Evolutionary conservation across 164 flowering plant species (phyloP).

Genomic region (Nelumbo lutea): DNA sequence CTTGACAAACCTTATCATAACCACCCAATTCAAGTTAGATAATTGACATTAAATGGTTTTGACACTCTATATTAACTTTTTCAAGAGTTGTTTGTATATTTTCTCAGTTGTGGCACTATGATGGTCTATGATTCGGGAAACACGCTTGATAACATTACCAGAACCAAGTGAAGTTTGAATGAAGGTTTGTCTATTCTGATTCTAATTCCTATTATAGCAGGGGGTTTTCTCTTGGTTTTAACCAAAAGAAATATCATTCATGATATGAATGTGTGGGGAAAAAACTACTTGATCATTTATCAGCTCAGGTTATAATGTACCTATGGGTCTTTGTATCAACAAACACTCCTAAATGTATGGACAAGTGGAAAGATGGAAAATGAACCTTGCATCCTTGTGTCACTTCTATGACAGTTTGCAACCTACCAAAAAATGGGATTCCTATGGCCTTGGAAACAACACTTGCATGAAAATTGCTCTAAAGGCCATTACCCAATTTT

Average conservation of each 20-base stretch:
- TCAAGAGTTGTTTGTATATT: background rate
- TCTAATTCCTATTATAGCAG: background rate
- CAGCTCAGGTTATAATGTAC: background rate
- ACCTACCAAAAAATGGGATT: too few relatives aligned
- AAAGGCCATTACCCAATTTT: too few relatives aligned
- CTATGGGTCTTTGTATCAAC: background rate
- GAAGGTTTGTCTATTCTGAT: constrained; percentile 20
- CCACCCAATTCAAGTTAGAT: too few relatives aligned
- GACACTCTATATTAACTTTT: too few relatives aligned
- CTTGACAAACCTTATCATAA: too few relatives aligned
- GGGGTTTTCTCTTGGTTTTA: background rate
- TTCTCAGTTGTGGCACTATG: constrained; percentile 63
- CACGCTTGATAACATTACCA: constrained; percentile 82
- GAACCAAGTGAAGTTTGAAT: constrained; percentile 62
- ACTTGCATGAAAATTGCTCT: too few relatives aligned
- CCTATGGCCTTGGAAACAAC: too few relatives aligned
- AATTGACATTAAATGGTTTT: too few relatives aligned
- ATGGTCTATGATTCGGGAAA: constrained; percentile 58
- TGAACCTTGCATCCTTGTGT: too few relatives aligned
- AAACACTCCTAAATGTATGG: background rate
- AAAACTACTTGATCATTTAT: background rate
- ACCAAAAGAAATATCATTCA: background rate
- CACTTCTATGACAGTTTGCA: too few relatives aligned
- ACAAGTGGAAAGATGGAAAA: too few relatives aligned
- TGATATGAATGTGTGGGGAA: background rate